Percentiles rank a stretch among this genome's conserved stretches.
Conservation (phyloP, 179 eudicot genomes). For the Monotropa hypopitys region DNA sequence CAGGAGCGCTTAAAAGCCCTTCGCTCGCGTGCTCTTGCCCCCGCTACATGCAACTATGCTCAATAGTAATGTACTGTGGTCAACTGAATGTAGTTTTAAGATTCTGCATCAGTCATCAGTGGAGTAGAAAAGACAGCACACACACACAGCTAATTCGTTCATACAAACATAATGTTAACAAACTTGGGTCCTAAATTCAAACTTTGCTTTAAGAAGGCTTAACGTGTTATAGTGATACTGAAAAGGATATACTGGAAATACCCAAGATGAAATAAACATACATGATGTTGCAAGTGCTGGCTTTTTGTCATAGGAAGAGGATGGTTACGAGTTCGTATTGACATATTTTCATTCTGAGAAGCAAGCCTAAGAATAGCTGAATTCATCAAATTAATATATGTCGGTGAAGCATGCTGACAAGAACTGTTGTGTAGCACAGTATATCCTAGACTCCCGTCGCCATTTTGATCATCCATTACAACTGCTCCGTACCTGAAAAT, state of each 20-base stretch:
- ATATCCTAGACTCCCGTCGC: constrained; percentile 76
- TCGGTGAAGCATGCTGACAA: constrained; percentile 97
- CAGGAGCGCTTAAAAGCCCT: background rate
- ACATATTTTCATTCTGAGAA: constrained; percentile 64
- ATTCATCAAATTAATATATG: constrained; percentile 76
- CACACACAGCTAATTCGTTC: background rate
- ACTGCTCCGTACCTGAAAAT: constrained; percentile 80
- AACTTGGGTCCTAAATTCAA: background rate
- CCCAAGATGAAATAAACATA: constrained; percentile 23
- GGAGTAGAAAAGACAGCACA: background rate
- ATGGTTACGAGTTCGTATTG: constrained; percentile 86
- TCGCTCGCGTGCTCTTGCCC: background rate
- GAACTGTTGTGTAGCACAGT: constrained; percentile 88
- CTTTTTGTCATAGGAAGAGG: constrained; percentile 86
- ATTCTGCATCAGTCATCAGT: background rate
- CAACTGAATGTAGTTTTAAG: background rate
- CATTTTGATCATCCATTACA: constrained; percentile 63
- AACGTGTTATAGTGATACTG: background rate
- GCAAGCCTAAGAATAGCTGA: constrained; percentile 92
- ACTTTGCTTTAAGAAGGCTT: background rate
- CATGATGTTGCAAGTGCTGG: constrained; percentile 89
- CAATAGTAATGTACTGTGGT: background rate
- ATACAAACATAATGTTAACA: background rate
- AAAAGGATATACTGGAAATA: constrained; percentile 2
- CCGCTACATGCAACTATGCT: background rate